A percentile compares a stretch with the other conserved stretches of the same genome.
phyloP scores from a whole-genome alignment of 352 stramenopile species.

The Phytophthora fragariae region DNA sequence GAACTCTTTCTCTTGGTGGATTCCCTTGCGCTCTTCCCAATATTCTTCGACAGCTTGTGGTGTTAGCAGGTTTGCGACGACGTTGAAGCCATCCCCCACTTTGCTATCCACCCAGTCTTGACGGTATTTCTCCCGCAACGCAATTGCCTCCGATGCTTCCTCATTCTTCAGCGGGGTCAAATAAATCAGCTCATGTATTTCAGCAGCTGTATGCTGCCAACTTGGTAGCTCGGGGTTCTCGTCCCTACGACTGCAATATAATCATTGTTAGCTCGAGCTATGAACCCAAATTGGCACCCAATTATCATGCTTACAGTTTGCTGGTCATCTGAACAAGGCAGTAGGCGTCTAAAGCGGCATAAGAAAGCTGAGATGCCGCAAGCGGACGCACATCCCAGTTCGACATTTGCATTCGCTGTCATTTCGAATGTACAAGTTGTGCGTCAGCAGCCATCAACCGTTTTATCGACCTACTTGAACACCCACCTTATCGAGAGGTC shows the following conservation, averaged over 20 bases:
- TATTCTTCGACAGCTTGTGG: slow-evolving; percentile 40
- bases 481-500: slow-evolving; percentile 69
- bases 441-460: not conserved
- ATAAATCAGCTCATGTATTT: slow-evolving; percentile 39
- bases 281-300: not conserved
- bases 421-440: not conserved
- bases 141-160: slow-evolving; percentile 34
- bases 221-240: slow-evolving; percentile 24
- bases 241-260: slow-evolving; percentile 9
- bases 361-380: slow-evolving; percentile 53
- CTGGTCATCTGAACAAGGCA: slow-evolving; percentile 66
- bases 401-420: slow-evolving; percentile 74
- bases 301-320: slow-evolving; percentile 46
- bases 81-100: not conserved
- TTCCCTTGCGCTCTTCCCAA: slow-evolving; percentile 42
- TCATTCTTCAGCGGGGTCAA: slow-evolving; percentile 34
- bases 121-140: slow-evolving; percentile 42
- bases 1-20: slow-evolving; percentile 26
- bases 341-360: slow-evolving; percentile 71
- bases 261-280: slow-evolving; percentile 5
- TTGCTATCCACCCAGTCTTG: slow-evolving; percentile 36
- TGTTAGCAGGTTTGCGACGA: slow-evolving; percentile 37
- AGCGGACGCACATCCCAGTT: slow-evolving; percentile 74
- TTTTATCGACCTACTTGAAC: not conserved
- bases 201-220: slow-evolving; percentile 31